Conservation (phyloP, 1,284 basidiomycete genomes). For the Pyrrhoderma noxium region DNA sequence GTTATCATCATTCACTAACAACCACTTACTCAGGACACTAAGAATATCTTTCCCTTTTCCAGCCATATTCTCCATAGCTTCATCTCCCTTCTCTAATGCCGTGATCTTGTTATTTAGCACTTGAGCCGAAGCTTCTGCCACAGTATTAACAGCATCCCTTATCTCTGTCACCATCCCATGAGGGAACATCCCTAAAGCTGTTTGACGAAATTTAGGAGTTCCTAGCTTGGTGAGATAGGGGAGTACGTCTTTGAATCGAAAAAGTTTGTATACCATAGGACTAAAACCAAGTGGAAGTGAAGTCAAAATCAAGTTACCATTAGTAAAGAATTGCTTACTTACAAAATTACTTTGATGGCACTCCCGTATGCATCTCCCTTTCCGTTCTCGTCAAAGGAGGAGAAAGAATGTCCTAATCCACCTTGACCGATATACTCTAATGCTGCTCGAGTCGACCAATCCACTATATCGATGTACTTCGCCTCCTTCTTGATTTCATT, state of each 20-base stretch:
- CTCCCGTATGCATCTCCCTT: constrained; percentile 23
- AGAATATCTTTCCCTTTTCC: constrained; percentile 28
- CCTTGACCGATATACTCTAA: constrained; percentile 33
- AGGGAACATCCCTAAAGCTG: neutral
- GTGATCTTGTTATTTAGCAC: constrained; percentile 20
- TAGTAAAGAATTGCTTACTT: neutral
- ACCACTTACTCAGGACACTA: constrained; percentile 27
- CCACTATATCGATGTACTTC: constrained; percentile 26
- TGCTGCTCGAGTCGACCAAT: constrained; percentile 29
- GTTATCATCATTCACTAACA: no score
- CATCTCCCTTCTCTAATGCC: constrained; percentile 21
- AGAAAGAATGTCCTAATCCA: constrained; percentile 32
- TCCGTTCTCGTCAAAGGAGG: constrained; percentile 24
- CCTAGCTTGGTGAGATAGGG: constrained; percentile 1
- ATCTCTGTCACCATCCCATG: neutral
- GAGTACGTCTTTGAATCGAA: constrained; percentile 6
- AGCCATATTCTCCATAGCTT: constrained; percentile 21
- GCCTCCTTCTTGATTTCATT: constrained; percentile 17
- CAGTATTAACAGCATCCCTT: constrained; percentile 2
- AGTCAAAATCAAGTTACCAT: no score
- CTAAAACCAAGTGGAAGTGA: no score
- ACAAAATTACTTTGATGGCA: constrained; percentile 25
- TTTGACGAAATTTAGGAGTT: constrained; percentile 12
- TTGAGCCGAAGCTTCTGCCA: constrained; percentile 8
- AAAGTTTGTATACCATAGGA: constrained; percentile 3